phyloP scores from a whole-genome alignment of 805 yeast species.

The Schizosaccharomyces cryophilus region DNA sequence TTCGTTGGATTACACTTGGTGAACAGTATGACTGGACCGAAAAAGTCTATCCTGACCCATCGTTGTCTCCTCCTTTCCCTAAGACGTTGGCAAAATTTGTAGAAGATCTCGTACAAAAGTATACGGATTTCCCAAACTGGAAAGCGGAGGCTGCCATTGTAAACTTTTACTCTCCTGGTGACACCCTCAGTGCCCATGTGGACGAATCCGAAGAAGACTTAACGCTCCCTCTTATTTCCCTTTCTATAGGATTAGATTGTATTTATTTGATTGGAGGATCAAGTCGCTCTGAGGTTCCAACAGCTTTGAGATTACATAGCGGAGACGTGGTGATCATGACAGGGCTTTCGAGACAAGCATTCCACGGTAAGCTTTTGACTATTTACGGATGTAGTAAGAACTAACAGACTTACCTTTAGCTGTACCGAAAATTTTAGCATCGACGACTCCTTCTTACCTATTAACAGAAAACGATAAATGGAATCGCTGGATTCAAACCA shows the following conservation, averaged over 20 bases:
- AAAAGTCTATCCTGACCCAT: slow-evolving; percentile 18
- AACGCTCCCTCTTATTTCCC: slow-evolving; percentile 1
- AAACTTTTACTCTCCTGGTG: slow-evolving; percentile 21
- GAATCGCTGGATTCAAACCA: not conserved
- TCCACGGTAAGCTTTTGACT: slow-evolving; percentile 17
- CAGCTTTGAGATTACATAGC: slow-evolving; percentile 15
- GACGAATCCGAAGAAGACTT: slow-evolving; percentile 18
- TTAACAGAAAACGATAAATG: not conserved
- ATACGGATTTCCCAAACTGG: not conserved
- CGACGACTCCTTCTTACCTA: not conserved
- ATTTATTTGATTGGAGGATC: slow-evolving; percentile 3
- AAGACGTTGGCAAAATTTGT: not conserved
- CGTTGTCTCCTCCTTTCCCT: slow-evolving; percentile 11
- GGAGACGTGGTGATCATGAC: slow-evolving; percentile 22
- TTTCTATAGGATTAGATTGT: slow-evolving; percentile 1
- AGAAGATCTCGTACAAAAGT: not conserved
- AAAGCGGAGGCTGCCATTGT: slow-evolving; percentile 13
- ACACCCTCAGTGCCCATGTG: slow-evolving; percentile 20
- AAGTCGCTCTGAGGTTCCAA: slow-evolving; percentile 11
- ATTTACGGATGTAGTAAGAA: no score
- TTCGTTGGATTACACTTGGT: slow-evolving; percentile 25
- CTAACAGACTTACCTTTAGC: not conserved
- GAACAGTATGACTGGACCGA: slow-evolving; percentile 24
- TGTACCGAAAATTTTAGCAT: not conserved
- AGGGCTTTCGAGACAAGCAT: slow-evolving; percentile 18